Base-by-base conservation (phyloP, 1,139 yeast species). In the Nakaseomyces glabratus region DNA sequence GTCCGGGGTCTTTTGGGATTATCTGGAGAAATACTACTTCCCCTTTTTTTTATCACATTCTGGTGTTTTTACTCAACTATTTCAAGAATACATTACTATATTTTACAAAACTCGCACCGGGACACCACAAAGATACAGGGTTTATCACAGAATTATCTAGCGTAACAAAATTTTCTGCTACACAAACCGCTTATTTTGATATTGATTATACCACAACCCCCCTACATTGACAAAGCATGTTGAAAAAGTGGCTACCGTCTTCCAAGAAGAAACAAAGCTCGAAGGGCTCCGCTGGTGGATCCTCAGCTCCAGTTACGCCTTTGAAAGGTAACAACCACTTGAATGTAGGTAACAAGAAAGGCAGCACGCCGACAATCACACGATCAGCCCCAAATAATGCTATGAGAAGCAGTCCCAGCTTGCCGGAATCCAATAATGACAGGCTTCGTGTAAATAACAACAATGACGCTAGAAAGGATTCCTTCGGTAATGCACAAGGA, bases 201-300 rank as follows among this genome's bases (percentile, higher is more conserved):
- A n/a, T n/a, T n/a, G n/a, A n/a, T n/a, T n/a, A n/a, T n/a, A n/a
- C n/a, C n/a, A n/a, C n/a, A n/a, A n/a, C n/a, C n/a, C n/a, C n/a
- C n/a, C n/a, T n/a, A n/a, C n/a, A n/a, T 7, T 2, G 11, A 18
- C 20, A 11, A 31, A 31, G 15, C n/a, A 41, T 41, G 44, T 28
- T 41, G 31, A 41, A 41, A 39, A 37, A 42, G 37, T 41, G 44
- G 44, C 32, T 41, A 12, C 37, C 41, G 4, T 26, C 30, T 26
- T 17, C 30, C 11, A 26, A 26, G 12, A 26, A 26, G 30, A 26
- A 18, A 32, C 28, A 10, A 35, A 36, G 22, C 34, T 35, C 21
- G 19, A 29, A 10, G 6, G 14, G 14, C 13, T n/a, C n/a, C n/a
- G n/a, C n/a, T n/a, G n/a, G n/a, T n/a, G 33, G 33, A 2, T 20